Evolutionary conservation across 169 alveolate species (phyloP).

Genomic region (Plasmodium malariae): DNA sequence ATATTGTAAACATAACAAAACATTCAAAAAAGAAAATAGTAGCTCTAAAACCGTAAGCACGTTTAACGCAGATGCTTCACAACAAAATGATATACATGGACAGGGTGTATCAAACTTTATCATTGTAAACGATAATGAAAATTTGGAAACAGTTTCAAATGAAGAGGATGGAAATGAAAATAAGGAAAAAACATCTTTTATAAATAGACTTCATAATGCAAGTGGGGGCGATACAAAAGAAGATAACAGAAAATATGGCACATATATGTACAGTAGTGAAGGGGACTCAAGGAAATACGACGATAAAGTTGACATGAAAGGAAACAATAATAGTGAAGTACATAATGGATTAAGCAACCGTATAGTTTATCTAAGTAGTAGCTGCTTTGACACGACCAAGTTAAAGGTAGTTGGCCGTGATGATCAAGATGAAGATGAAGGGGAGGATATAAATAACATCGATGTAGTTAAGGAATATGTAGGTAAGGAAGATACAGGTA

Average conservation of each 20-base stretch:
- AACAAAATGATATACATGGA: neutral
- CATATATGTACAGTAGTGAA: neutral
- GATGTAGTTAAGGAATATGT: neutral
- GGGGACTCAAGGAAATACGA: neutral
- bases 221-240: neutral
- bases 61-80: neutral
- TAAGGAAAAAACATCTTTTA: no score
- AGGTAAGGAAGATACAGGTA: neutral
- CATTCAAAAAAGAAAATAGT: neutral
- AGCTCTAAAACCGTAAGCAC: neutral
- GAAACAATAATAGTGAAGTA: neutral
- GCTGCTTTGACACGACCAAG: neutral
- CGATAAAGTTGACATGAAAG: neutral
- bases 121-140: neutral
- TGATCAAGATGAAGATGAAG: conserved; percentile 20
- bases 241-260: neutral
- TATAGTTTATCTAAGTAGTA: conserved; percentile 3
- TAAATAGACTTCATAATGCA: no score
- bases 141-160: no score
- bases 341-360: neutral
- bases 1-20: conserved; percentile 13
- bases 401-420: conserved; percentile 1
- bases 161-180: no score
- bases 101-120: conserved; percentile 15
- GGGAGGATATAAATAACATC: conserved; percentile 4